Conservation (phyloP, 495 filamentous ascomycete genomes). For the Aspergillus haitiensis region DNA sequence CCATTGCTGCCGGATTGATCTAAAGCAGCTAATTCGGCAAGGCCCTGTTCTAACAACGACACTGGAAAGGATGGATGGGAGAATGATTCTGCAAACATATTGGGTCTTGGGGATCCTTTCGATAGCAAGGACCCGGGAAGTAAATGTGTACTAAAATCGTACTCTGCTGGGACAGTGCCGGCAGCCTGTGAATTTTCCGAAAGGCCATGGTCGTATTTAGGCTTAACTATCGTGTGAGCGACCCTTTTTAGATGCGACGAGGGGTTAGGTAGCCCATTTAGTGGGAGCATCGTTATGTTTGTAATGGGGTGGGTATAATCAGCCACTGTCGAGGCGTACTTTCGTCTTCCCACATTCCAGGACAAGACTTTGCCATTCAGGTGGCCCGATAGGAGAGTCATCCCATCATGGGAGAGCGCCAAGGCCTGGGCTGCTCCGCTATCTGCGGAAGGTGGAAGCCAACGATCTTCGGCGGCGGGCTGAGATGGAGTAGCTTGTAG, state of each 20-base stretch:
- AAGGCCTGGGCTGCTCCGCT: slow-evolving; percentile 63
- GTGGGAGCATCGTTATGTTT: slow-evolving; percentile 69
- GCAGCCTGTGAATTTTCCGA: slow-evolving; percentile 43
- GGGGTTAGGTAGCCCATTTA: slow-evolving; percentile 53
- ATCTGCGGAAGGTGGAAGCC: slow-evolving; percentile 60
- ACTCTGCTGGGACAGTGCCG: slow-evolving; percentile 61
- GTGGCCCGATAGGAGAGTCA: slow-evolving; percentile 77
- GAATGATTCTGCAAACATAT: slow-evolving; percentile 52
- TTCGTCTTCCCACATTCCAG: slow-evolving; percentile 74
- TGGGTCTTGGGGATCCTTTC: slow-evolving; percentile 2
- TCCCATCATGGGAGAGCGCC: slow-evolving; percentile 77
- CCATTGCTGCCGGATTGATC: slow-evolving; percentile 26
- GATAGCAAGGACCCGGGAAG: slow-evolving; percentile 23
- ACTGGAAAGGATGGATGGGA: slow-evolving; percentile 53
- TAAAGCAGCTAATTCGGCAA: slow-evolving; percentile 51
- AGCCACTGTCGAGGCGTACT: slow-evolving; percentile 59
- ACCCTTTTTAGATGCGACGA: slow-evolving; percentile 46
- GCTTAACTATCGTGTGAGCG: slow-evolving; percentile 67
- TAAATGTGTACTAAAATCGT: slow-evolving; percentile 68
- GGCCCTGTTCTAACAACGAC: slow-evolving; percentile 54
- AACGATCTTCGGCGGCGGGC: slow-evolving; percentile 54
- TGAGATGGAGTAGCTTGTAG: slow-evolving; percentile 59
- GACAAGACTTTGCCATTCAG: slow-evolving; percentile 70
- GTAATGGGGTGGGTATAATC: slow-evolving; percentile 77
- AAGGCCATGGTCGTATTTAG: slow-evolving; percentile 52